Evolutionary conservation across 441 rosid species (phyloP), one percentile per base, ranked within the genome.

Genomic region (Bruguiera hainesii): DNA sequence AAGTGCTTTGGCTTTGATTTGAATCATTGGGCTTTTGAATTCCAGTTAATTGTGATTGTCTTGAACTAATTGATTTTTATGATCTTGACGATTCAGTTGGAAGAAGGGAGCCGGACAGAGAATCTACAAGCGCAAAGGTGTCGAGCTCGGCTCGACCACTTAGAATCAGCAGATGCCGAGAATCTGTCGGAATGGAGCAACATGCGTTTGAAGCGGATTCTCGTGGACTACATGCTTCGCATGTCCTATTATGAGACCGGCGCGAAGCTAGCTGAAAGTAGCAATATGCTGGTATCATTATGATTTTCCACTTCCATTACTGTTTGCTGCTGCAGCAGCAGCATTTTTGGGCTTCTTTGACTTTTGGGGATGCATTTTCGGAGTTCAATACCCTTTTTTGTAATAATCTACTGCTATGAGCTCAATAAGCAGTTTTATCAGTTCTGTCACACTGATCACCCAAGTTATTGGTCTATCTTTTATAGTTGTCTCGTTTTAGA

Each of bases 171-270:
- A 6, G 87, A 87, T 79, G 82, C 76, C 13, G 91, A 86, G 75
- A 84, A 87, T 71, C 20, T 89, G 9, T 68, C 83, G 3, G 98
- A 88, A 49, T 93, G 96, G 96, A 85, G 75, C 64, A 85, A 85
- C 63, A 81, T 76, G 0, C 84, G 91, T 13, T 19, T 89, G 78
- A 91, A 93, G 71, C 80, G 98, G 50, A 89, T 93, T 71, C 95
- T 93, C 64, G 96, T 89, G 64, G 98, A 91, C 62, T 93, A 91
- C 69, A 88, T 93, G 98, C 73, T 93, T 71, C 82, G 98, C 28
- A 93, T 86, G 93, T 91, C 95, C 0, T 91, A 93, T 65, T 85
- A 81, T 56, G 90, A 91, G 28, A 88, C 89, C 59, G 97, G 93
- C 33, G 68, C 77, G 71, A 89, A 84, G 83, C 83, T 93, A 62